These are phyloP conservation scores for Gossypium trilobum DNA, from an alignment of 441 rosid species.

Conservation along the genomic window DNA sequence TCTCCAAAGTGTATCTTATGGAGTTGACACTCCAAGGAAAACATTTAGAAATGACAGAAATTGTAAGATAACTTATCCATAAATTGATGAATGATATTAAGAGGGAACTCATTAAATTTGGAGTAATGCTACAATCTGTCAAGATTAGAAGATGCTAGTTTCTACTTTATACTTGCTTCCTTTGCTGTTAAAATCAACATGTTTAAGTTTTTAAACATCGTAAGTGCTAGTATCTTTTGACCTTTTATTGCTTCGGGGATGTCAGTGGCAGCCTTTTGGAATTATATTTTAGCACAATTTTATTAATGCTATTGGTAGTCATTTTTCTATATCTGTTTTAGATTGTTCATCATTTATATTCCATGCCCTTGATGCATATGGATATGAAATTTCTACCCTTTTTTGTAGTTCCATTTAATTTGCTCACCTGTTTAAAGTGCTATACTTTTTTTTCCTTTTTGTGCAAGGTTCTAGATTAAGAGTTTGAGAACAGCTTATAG, in stretches of 20 bases:
- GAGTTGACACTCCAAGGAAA: background rate
- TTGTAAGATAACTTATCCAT: background rate
- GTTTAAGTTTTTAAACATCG: background rate
- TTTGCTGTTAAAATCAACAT: background rate
- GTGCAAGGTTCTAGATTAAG: constrained; percentile 47
- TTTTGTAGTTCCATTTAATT: background rate
- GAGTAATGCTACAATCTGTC: background rate
- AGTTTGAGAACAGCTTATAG: constrained; percentile 67
- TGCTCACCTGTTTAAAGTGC: background rate
- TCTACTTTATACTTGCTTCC: background rate
- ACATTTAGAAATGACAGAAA: background rate
- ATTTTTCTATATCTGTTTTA: background rate
- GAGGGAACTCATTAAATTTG: background rate
- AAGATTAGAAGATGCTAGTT: background rate
- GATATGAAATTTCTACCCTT: background rate
- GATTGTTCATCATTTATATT: background rate
- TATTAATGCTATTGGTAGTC: too few relatives aligned
- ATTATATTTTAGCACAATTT: too few relatives aligned
- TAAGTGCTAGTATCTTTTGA: too few relatives aligned
- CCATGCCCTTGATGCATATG: background rate
- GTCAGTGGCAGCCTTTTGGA: too few relatives aligned
- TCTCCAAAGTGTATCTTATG: background rate
- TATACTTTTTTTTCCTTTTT: constrained; percentile 1
- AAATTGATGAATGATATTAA: background rate
- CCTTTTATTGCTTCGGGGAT: too few relatives aligned